Conservation (phyloP, 371 early-diverging fungal genomes). For the Saksenaea vasiformis region DNA sequence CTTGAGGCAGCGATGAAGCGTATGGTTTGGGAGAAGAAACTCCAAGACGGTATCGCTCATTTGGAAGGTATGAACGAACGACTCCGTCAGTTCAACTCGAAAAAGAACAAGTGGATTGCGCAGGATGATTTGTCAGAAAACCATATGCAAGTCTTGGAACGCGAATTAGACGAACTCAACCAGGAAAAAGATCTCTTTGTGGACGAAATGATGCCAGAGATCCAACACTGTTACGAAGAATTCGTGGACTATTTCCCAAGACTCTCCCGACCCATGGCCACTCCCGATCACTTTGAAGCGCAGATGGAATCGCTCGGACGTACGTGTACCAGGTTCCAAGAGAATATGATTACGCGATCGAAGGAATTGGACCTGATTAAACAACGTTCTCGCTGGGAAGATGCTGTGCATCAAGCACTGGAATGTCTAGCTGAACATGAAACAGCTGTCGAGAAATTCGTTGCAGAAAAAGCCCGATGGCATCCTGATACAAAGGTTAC, state of each 20-base stretch:
- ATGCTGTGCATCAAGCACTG: conserved; percentile 23
- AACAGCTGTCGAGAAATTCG: conserved; percentile 22
- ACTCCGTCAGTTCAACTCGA: conserved; percentile 18
- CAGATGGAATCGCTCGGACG: conserved; percentile 40
- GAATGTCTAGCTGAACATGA: conserved; percentile 17
- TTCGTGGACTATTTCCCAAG: conserved; percentile 42
- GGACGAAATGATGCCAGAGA: conserved; percentile 27
- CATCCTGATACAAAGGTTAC: conserved; percentile 10
- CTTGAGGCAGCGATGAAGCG: conserved; percentile 39
- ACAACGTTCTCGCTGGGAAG: conserved; percentile 29
- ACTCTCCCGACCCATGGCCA: conserved; percentile 41
- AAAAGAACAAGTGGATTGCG: conserved; percentile 30
- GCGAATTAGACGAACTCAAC: conserved; percentile 22
- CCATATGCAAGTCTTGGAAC: conserved; percentile 23
- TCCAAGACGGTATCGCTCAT: conserved; percentile 21
- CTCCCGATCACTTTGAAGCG: conserved; percentile 47
- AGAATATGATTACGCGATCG: conserved; percentile 23
- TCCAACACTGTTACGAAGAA: conserved; percentile 37
- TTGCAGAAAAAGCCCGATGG: conserved; percentile 46
- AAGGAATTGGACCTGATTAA: conserved; percentile 35
- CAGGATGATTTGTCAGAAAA: conserved; percentile 27
- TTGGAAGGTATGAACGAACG: conserved; percentile 42
- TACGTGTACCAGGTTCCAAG: conserved; percentile 28
- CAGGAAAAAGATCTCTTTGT: conserved; percentile 27
- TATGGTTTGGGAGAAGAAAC: conserved; percentile 30